phyloP scores from a whole-genome alignment of 805 yeast species.

The Candida tallmaniae region DNA sequence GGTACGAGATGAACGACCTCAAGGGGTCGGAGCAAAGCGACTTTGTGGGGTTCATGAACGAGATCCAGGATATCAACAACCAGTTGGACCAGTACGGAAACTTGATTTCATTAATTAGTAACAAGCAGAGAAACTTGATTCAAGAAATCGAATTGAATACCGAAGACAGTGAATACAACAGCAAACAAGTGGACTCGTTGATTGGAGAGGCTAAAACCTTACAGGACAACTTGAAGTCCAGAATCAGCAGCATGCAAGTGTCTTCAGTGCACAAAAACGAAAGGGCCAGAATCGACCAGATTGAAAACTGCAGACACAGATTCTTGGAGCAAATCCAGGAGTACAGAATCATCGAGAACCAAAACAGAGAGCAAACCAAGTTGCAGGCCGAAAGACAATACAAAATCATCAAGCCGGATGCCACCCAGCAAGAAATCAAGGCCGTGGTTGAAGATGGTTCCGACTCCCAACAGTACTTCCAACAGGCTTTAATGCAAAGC shows the following conservation, averaged over 20 bases:
- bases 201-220: conserved; percentile 75
- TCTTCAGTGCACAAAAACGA: conserved; percentile 56
- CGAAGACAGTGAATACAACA: conserved; percentile 49
- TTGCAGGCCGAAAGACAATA: conserved; percentile 91
- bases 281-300: conserved; percentile 81
- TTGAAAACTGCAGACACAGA: conserved; percentile 79
- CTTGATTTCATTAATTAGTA: conserved; percentile 34
- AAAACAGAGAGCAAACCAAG: conserved; percentile 78
- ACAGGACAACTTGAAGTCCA: conserved; percentile 67
- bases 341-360: conserved; percentile 80
- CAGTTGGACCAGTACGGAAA: conserved; percentile 38
- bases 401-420: conserved; percentile 82
- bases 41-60: conserved; percentile 42
- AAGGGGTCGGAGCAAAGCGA: conserved; percentile 32
- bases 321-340: conserved; percentile 84
- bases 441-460: conserved; percentile 75
- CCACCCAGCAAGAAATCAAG: conserved; percentile 76
- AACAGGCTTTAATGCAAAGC: conserved; percentile 83
- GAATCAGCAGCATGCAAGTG: conserved; percentile 74
- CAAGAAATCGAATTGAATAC: conserved; percentile 39
- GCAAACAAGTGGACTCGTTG: conserved; percentile 72
- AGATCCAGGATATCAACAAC: conserved; percentile 40
- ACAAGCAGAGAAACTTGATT: conserved; percentile 37
- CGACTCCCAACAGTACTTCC: conserved; percentile 86
- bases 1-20: conserved; percentile 25